Percentiles rank a stretch among this genome's conserved stretches.
These are phyloP conservation scores for Curvularia sp. DNA, from an alignment of 2,329 filamentous ascomycete species.

Conservation along the genomic window DNA sequence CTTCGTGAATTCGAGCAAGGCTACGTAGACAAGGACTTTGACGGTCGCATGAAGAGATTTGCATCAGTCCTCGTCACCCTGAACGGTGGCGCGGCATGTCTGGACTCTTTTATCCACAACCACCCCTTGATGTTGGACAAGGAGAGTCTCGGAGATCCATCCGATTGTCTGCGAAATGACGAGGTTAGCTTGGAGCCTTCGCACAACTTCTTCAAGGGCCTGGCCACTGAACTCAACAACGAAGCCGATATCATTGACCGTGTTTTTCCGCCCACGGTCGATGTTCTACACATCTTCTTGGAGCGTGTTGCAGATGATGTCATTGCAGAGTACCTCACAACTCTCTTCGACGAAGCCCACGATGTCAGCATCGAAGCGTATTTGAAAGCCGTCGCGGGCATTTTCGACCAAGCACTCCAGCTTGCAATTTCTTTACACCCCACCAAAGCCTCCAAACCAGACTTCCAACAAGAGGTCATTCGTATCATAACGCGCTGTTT, in stretches of 20 bases:
- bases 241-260: slow-evolving; percentile 80
- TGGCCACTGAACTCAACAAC: slow-evolving; percentile 80
- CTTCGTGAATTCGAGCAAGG: slow-evolving; percentile 91
- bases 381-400: slow-evolving; percentile 82
- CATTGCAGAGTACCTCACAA: slow-evolving; percentile 83
- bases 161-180: slow-evolving; percentile 83
- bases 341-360: slow-evolving; percentile 87
- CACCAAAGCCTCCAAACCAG: slow-evolving; percentile 67
- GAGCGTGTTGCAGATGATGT: slow-evolving; percentile 83
- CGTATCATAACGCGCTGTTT: slow-evolving; percentile 76
- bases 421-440: slow-evolving; percentile 76
- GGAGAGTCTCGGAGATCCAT: slow-evolving; percentile 73
- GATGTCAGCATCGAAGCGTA: slow-evolving; percentile 77
- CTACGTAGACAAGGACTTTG: slow-evolving; percentile 86
- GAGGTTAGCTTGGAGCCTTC: slow-evolving; percentile 78
- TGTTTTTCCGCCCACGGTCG: slow-evolving; percentile 75
- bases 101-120: slow-evolving; percentile 88
- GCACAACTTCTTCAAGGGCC: slow-evolving; percentile 76
- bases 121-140: slow-evolving; percentile 82
- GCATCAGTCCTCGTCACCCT: slow-evolving; percentile 83
- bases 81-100: slow-evolving; percentile 78
- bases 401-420: slow-evolving; percentile 84
- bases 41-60: slow-evolving; percentile 87
- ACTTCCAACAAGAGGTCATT: slow-evolving; percentile 70
- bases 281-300: slow-evolving; percentile 79